Base-by-base conservation (phyloP, 805 yeast species). In the Wickerhamomyces xylosicus region DNA sequence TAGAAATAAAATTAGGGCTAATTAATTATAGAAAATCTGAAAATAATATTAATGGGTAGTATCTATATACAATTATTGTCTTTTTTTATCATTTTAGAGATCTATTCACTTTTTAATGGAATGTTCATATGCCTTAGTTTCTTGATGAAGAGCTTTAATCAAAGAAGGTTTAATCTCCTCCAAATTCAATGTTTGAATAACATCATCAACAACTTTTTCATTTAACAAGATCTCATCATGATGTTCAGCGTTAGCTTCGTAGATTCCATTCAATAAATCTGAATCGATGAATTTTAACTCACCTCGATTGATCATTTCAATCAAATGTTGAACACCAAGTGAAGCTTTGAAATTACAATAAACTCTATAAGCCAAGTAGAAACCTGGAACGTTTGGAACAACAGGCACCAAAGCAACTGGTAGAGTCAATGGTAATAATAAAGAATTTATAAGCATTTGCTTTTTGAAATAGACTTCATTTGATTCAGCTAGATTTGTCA, bases 321-420 rank as follows among this genome's bases (percentile, higher is more conserved):
- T 60, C 43, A 89, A 59, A 53, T 85, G 92, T 45, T 68, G 64
- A 5, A 85, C 82, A 0, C 96, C 96, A 33, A 73, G 56, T 44
- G 71, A 64, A 0, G 95, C 95, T 49, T 81, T 82, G 54, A 79
- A 69, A 56, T 90, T 85, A 55, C 95, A 85, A 62, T 86, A 89
- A 16, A 82, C 68, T 44, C 97, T 67, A 55, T 82, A 89, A 3
- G 82, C 67, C 33, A 89, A 59, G 52, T 86, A 90, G 53, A 90
- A 82, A 0, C 95, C 95, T 0, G 97, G 97, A 17, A 89, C 73
- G 50, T 89, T 89, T 17, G 97, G 97, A 3, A 87, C 57, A n/a
- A 89, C 67, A 0, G 97, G 97, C 0, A 90, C 53, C 33, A 86
- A 49, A 0, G 85, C 87, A 33, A 89, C 57, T 2, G 97, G 97